Evolutionary conservation across 2,329 filamentous ascomycete species (phyloP).

Genomic region (Plenodomus lindquistii): DNA sequence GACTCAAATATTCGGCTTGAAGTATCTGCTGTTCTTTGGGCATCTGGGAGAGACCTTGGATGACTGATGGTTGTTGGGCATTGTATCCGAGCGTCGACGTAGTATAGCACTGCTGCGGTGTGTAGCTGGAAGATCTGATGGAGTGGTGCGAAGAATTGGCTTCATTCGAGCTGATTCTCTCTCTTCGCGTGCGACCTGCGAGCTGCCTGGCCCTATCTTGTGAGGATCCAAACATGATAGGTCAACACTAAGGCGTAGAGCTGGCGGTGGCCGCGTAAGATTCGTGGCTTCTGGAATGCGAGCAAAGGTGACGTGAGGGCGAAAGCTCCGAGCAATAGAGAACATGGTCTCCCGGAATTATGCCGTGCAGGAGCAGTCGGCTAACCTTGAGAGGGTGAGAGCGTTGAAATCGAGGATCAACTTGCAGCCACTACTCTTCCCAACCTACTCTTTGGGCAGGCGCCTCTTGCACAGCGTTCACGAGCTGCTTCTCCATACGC

Average conservation of each 20-base stretch:
- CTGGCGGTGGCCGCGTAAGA: no score
- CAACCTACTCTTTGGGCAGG: neutral
- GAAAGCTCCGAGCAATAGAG: no score
- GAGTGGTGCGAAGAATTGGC: slow-evolving; percentile 22
- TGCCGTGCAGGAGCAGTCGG: neutral
- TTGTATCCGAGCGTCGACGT: neutral
- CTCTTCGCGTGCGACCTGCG: slow-evolving; percentile 35
- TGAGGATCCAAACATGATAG: slow-evolving; percentile 38
- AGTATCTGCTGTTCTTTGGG: slow-evolving; percentile 19
- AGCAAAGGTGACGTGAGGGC: neutral
- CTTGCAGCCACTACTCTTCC: neutral
- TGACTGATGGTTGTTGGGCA: neutral
- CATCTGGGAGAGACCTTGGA: neutral
- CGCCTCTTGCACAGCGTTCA: neutral
- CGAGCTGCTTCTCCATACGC: neutral
- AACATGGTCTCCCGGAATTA: neutral
- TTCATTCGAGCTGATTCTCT: slow-evolving; percentile 25
- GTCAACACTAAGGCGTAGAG: slow-evolving; percentile 3
- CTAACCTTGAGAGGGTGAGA: neutral
- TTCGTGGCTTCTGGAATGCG: neutral
- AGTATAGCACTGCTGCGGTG: slow-evolving; percentile 5
- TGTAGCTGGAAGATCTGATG: slow-evolving; percentile 15
- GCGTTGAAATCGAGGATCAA: neutral
- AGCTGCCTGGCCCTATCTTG: slow-evolving; percentile 42
- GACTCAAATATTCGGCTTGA: slow-evolving; percentile 30